phyloP scores from a whole-genome alignment of 2,329 filamentous ascomycete species.

The Didymella glomerata region DNA sequence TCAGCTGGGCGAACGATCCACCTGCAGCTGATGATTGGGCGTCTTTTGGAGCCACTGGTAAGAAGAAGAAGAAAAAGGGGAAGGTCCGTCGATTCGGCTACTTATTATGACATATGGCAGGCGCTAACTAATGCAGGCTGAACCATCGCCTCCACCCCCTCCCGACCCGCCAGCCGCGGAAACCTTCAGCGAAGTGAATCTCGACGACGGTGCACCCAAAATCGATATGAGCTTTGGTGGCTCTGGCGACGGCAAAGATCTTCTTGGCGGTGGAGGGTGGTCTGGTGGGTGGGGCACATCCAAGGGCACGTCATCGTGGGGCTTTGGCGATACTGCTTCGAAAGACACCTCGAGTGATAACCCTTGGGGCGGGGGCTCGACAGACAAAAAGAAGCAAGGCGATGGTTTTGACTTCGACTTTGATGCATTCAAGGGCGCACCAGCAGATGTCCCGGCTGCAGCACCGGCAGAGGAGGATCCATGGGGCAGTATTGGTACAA shows the following conservation, averaged over 20 bases:
- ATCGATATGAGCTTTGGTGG: conserved; percentile 58
- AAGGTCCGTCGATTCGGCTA: conserved; percentile 50
- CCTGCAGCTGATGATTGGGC: conserved; percentile 45
- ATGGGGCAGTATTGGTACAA: conserved; percentile 48
- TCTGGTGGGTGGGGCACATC: conserved; percentile 35
- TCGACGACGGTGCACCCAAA: conserved; percentile 58
- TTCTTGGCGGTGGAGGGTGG: conserved; percentile 37
- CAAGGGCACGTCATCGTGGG: conserved; percentile 36
- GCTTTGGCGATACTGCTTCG: conserved; percentile 34
- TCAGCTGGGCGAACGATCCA: conserved; percentile 39
- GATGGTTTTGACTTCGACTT: conserved; percentile 49
- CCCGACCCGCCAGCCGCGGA: conserved; percentile 45
- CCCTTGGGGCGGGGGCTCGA: conserved; percentile 46
- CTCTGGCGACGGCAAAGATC: conserved; percentile 31
- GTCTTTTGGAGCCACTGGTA: conserved; percentile 37
- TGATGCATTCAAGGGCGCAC: conserved; percentile 40
- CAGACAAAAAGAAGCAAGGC: conserved; percentile 49
- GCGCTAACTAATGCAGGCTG: conserved; percentile 34
- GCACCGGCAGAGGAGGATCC: conserved; percentile 44
- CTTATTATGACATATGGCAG: conserved; percentile 45
- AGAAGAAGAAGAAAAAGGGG: conserved; percentile 53
- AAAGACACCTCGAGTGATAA: conserved; percentile 48
- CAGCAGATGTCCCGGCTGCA: conserved; percentile 14
- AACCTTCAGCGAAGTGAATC: conserved; percentile 57
- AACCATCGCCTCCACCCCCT: conserved; percentile 42